Conservation (phyloP, 495 filamentous ascomycete genomes). For the Talaromyces adpressus region DNA sequence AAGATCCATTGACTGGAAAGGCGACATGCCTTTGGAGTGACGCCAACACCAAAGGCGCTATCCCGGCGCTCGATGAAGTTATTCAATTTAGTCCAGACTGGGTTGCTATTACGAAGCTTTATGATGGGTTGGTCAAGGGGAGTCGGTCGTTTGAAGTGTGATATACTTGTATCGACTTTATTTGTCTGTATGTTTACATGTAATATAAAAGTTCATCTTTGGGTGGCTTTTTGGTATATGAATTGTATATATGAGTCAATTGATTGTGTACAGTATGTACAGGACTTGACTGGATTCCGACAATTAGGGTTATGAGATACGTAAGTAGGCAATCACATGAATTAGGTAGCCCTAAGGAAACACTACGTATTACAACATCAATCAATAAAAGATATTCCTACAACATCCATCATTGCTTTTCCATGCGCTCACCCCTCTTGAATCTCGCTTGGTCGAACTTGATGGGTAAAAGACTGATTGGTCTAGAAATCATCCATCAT, state of each 20-base stretch:
- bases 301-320: neutral
- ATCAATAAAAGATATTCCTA: neutral
- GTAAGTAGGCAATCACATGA: neutral
- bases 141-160: constrained; percentile 49
- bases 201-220: constrained; percentile 1
- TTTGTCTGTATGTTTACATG: neutral
- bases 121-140: constrained; percentile 79
- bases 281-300: neutral
- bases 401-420: neutral
- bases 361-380: neutral
- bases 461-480: neutral
- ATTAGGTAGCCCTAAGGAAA: neutral
- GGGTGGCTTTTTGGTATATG: neutral
- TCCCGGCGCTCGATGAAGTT: constrained; percentile 84
- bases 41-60: constrained; percentile 59
- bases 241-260: neutral
- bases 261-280: neutral
- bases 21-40: constrained; percentile 88
- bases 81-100: constrained; percentile 68
- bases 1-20: constrained; percentile 51
- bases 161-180: constrained; percentile 7
- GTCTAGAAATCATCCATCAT: too few relatives aligned
- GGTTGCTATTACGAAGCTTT: constrained; percentile 66
- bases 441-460: neutral
- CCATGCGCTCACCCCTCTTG: neutral